These are phyloP conservation scores for Hemisphaericaspora subhashii DNA, from an alignment of 1,139 yeast genomes.

Conservation along the genomic window DNA sequence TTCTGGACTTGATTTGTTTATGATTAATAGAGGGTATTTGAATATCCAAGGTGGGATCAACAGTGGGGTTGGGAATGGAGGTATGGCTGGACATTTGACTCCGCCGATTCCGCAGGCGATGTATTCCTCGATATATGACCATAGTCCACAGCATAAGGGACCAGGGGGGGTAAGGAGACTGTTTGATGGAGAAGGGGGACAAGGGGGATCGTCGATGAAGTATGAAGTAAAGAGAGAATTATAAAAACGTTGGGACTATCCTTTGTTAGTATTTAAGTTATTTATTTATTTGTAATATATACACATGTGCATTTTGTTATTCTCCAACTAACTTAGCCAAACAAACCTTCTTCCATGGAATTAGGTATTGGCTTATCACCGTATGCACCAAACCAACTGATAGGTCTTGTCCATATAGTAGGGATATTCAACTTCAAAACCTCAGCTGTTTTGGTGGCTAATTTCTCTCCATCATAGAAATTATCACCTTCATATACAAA, in stretches of 20 bases:
- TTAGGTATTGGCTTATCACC: constrained; percentile 68
- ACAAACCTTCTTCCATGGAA: constrained; percentile 77
- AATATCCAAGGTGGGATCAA: neutral
- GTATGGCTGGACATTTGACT: neutral
- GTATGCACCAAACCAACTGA: constrained; percentile 83
- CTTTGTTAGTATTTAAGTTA: neutral
- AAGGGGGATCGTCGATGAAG: no score
- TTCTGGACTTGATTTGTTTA: neutral
- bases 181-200: no score
- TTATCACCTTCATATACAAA: constrained; percentile 92
- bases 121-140: neutral
- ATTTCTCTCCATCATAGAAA: constrained; percentile 62
- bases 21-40: neutral
- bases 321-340: constrained; percentile 41
- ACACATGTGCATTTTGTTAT: no score
- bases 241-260: no score
- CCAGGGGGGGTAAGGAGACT: no score
- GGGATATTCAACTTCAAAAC: constrained; percentile 25
- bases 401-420: constrained; percentile 51
- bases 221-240: no score
- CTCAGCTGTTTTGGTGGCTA: constrained; percentile 44
- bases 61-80: neutral
- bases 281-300: neutral
- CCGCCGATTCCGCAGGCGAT: neutral
- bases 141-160: no score